Conservation (phyloP, 2,329 filamentous ascomycete species). For the Xylogone sp. region DNA sequence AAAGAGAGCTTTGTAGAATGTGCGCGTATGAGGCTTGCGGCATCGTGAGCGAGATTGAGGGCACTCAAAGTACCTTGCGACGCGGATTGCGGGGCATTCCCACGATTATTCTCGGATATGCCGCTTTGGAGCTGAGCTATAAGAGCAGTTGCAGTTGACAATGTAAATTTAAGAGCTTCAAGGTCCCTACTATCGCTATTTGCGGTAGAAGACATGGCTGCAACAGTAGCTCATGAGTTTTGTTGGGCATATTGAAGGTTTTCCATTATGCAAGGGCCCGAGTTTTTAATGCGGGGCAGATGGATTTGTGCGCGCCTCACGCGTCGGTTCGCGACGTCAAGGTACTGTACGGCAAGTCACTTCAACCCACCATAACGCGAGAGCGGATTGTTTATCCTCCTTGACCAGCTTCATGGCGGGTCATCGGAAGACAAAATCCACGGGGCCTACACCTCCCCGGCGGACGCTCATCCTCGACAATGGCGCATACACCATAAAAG, state of each 20-base stretch:
- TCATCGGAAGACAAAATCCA: constrained; percentile 46
- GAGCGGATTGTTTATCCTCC: background rate
- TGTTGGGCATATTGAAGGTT: background rate
- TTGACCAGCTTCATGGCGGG: constrained; percentile 1
- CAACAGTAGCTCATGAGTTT: background rate
- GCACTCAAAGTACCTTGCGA: constrained; percentile 40
- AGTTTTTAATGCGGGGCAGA: background rate
- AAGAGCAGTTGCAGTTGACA: constrained; percentile 16
- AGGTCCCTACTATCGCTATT: constrained; percentile 12
- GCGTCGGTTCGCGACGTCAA: background rate
- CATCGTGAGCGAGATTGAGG: constrained; percentile 67
- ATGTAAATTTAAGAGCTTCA: constrained; percentile 16
- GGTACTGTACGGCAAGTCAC: background rate
- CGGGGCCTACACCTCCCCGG: constrained; percentile 48
- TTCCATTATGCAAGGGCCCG: background rate
- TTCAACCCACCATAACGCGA: background rate
- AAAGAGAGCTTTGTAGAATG: constrained; percentile 87
- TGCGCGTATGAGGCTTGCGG: constrained; percentile 70
- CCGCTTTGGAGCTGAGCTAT: constrained; percentile 21
- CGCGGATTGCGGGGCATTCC: constrained; percentile 1
- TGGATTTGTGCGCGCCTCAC: background rate
- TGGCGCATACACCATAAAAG: constrained; percentile 87
- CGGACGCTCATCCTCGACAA: constrained; percentile 89
- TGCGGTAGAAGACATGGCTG: background rate
- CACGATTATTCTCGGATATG: constrained; percentile 5